Base-by-base conservation (phyloP, 139 green algal genomes). In the Spirogloea muscicola region DNA sequence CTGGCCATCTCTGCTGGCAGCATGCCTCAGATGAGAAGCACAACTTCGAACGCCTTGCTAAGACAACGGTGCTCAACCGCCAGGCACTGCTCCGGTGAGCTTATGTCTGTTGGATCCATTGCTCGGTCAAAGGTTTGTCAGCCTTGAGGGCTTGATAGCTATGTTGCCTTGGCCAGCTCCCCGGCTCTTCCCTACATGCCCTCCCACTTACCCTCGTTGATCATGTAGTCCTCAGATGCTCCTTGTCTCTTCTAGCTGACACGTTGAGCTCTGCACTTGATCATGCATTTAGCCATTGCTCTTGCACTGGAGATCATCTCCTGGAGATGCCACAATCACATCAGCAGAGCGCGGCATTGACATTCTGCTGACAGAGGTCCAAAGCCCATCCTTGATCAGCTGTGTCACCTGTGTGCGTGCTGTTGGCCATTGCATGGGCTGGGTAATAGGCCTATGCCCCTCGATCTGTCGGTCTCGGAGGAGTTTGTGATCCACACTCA, bases 11-110 rank as follows among this genome's bases (percentile, higher is more conserved):
- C 29, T 58, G 13, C 5, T 68, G 59, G 64, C 72, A 81, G 73
- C 83, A 87, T 69, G 83, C 83, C 1, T 88, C 89, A 62, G 94
- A 97, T 51, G 94, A 98, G 81, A 98, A 96, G 78, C 88, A 78
- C 76, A 98, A 91, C 71, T 98, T 97, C 83, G 93, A 98, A 86
- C 82, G 87, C 13, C 76, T 93, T 42, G 65, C 84, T 66, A 33
- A 27, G 10, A 73, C 44, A 42, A 89, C 84, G 2, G 64, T 65
- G 9, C 77, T 97, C 13, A 92, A 93, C 74, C 71, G 71, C 49
- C 94, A 98, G 84, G 89, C 88, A 36, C 85, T 98, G 72, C 77
- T 96, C 48, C 49, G 31, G 72, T 80, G 39, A 43, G 64, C 25
- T n/a, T n/a, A n/a, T n/a, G 40, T 21, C 33, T 68, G 5, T n/a